Base-by-base conservation (phyloP, 441 rosid species). In the Sinapis alba region DNA sequence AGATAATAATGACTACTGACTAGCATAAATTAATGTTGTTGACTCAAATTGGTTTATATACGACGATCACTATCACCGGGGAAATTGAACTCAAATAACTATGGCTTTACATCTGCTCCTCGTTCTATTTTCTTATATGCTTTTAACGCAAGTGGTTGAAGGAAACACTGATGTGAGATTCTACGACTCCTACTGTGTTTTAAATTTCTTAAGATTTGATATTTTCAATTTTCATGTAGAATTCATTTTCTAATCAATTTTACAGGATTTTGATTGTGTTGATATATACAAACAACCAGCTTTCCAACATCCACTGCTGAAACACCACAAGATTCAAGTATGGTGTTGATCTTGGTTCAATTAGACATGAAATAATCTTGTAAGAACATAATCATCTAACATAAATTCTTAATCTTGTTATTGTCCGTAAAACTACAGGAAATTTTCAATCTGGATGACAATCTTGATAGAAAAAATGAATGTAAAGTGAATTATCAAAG, bases 81-180 rank as follows among this genome's bases (percentile, higher is more conserved):
- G 26, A 18, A 11, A 50, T 27, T 11, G 7, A 63, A 23, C 3
- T 15, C 27, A 27, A 4, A 18, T 24, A 15, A 66, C 60, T 27
- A 66, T 66, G 71, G 45, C 1, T 27, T 50, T 28, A 28, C 60
- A 65, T 8, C 5, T 11, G 28, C 3, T 43, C 12, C 11, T 50
- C 12, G 7, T 50, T 51, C 18, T 66, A 11, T 50, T 24, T 66
- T 50, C 5, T 10, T 27, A 19, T 11, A 12, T 28, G 15, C 13
- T 18, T 16, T 18, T 18, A 6, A 19, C 7, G 11, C 71, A 66
- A 50, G 12, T 66, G 11, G 43, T 1, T 3, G 18, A 50, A 27
- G 71, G 71, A 47, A 18, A 28, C 7, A 18, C 20, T 30, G 71
- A 67, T 51, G 71, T 67, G 6, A 15, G 53, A 34, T 34, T 34